Conservation (phyloP, 148 eudicot species). For the Polygonum maritimum region DNA sequence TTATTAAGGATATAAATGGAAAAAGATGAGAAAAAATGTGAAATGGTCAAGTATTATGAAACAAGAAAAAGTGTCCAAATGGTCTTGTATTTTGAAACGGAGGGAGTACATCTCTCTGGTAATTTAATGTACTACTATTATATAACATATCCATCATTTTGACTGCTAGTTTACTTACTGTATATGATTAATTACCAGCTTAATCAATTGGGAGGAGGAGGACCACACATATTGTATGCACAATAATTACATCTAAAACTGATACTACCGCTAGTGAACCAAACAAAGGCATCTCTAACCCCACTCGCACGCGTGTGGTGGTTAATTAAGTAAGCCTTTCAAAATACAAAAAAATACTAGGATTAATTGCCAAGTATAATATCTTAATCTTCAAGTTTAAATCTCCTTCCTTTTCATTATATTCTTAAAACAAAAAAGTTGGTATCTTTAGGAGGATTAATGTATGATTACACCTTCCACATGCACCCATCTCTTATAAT, state of each 20-base stretch:
- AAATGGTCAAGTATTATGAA: too few relatives aligned
- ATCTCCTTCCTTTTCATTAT: too few relatives aligned
- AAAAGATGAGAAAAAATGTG: too few relatives aligned
- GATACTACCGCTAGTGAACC: not conserved
- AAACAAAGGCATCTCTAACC: not conserved
- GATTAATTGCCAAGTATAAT: too few relatives aligned
- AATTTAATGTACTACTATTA: not conserved
- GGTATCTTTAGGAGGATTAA: slow-evolving; percentile 1
- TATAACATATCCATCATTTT: not conserved
- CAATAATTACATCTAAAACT: not conserved
- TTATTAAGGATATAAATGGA: too few relatives aligned
- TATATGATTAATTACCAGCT: not conserved
- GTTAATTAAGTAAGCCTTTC: not conserved
- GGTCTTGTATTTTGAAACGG: too few relatives aligned
- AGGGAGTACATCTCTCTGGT: too few relatives aligned
- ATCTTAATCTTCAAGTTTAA: too few relatives aligned
- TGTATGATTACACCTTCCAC: slow-evolving; percentile 3
- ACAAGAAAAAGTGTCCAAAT: too few relatives aligned
- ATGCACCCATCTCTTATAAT: not conserved
- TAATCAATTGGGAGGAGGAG: not conserved
- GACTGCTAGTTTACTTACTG: not conserved
- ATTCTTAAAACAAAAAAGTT: not conserved
- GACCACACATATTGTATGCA: not conserved
- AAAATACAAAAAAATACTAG: not conserved
- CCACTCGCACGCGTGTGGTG: not conserved